These are phyloP conservation scores for Fusarium sp. DNA, from an alignment of 2,329 filamentous ascomycete genomes.

Conservation along the genomic window DNA sequence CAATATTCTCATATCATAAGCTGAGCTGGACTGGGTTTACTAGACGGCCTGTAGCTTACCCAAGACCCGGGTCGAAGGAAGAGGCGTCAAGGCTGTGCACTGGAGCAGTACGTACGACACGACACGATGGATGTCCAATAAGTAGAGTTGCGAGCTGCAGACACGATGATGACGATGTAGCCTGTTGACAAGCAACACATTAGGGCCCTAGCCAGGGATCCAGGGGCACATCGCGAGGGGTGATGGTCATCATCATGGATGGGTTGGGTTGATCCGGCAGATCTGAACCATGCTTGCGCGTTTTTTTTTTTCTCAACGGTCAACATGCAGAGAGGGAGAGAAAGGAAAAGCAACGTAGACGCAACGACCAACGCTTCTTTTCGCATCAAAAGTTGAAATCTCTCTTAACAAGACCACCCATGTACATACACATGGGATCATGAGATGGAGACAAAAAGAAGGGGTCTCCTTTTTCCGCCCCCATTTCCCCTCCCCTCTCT, in stretches of 20 bases:
- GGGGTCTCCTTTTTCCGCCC: not conserved
- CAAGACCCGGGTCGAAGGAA: constrained; percentile 20
- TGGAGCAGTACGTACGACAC: not conserved
- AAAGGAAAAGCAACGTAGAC: not conserved
- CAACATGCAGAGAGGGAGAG: not conserved
- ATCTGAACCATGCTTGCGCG: not conserved
- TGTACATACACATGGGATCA: constrained; percentile 14
- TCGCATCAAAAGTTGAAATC: not conserved
- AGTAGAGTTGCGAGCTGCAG: constrained; percentile 17
- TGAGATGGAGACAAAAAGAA: constrained; percentile 17
- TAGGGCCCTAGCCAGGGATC: not conserved
- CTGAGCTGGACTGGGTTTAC: not conserved
- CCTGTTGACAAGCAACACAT: not conserved
- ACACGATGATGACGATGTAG: constrained; percentile 20
- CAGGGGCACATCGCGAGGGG: not conserved
- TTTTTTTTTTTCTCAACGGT: constrained; percentile 9
- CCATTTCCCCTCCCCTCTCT: not conserved
- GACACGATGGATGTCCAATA: not conserved
- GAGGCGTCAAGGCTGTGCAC: constrained; percentile 20
- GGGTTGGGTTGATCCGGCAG: not conserved
- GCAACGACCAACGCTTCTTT: constrained; percentile 12
- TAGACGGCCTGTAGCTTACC: constrained; percentile 2
- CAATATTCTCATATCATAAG: not conserved
- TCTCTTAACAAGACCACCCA: not conserved
- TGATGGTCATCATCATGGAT: not conserved